Base-by-base conservation (phyloP, 2,329 filamentous ascomycete genomes). In the Ustulina deusta region DNA sequence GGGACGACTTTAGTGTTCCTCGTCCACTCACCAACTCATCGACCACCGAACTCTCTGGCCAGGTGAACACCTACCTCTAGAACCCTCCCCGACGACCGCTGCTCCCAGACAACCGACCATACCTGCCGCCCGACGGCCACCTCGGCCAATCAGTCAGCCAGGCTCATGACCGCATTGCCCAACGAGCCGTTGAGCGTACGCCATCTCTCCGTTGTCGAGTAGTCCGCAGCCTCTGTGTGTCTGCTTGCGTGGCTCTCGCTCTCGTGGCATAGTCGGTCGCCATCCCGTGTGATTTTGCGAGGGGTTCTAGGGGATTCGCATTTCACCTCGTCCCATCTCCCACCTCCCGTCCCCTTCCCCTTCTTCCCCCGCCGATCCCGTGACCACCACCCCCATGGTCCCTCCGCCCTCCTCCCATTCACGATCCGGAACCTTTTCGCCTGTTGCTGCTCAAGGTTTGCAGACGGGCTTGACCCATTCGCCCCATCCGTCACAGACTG, bases 371-470 rank as follows among this genome's bases (percentile, higher is more conserved):
- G 44, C 65, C 69, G 64, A 73, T 68, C 66, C 61, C 69, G 64
- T 74, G 71, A 73, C 73, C 69, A 73, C 73, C 72, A 77, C 74
- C 76, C 76, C 75, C 75, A 77, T 78, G 76, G 74, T 78, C 74
- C 77, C 76, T 72, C 76, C 77, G 71, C 74, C 74, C 61, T 67
- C 71, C 61, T 73, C 77, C 69, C 76, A 78, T 69, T 82, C 85
- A 82, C 83, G 86, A 85, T 83, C 86, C 83, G 87, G 86, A 87
- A 87, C 86, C 79, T 89, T 89, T 80, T 88, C 87, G 79, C 87
- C 87, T 81, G 87, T 84, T 83, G 85, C 85, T 83, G 83, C 84
- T 65, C 76, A 87, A 78, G 82, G 83, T 77, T 81, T 87, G 73
- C 85, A 88, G 78, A 87, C 85, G 76, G 85, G 85, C 79, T 79